Evolutionary conservation across 1,139 yeast genomes (phyloP).

Genomic region (Debaryomycetaceae sp.): DNA sequence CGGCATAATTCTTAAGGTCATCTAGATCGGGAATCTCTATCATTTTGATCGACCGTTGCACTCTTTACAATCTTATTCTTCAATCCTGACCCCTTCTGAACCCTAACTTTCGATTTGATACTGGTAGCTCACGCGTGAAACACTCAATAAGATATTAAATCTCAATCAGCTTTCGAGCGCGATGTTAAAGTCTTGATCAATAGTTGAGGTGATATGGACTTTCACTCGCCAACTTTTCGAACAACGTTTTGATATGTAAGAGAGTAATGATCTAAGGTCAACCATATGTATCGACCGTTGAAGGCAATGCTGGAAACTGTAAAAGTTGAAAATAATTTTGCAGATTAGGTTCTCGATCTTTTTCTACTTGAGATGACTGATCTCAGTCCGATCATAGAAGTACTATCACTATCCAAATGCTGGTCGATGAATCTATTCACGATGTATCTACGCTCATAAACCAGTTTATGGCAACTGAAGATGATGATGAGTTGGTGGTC

Average conservation of each 20-base stretch:
- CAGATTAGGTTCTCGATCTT: conserved; percentile 2
- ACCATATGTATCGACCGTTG: not conserved
- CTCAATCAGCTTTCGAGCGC: no score
- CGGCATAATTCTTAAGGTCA: conserved; percentile 13
- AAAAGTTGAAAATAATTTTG: not conserved
- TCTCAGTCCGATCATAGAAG: not conserved
- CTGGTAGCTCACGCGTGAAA: not conserved
- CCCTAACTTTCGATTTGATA: not conserved
- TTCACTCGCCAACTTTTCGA: no score
- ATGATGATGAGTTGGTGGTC: conserved; percentile 14
- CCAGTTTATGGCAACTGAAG: conserved; percentile 31
- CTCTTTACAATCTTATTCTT: not conserved
- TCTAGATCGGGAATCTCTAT: conserved; percentile 43
- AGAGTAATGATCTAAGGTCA: not conserved
- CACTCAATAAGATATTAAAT: not conserved
- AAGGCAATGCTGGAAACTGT: not conserved
- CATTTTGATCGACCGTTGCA: conserved; percentile 15
- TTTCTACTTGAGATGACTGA: not conserved
- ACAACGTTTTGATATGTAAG: no score
- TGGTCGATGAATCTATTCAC: not conserved
- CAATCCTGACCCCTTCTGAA: not conserved
- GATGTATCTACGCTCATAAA: conserved; percentile 23
- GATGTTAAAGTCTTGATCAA: no score
- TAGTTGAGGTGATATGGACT: no score
- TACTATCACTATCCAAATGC: not conserved